Evolutionary conservation across 352 stramenopile genomes (phyloP), one percentile per base, ranked within the genome.

Genomic region (Salisapilia sapeloensis): DNA sequence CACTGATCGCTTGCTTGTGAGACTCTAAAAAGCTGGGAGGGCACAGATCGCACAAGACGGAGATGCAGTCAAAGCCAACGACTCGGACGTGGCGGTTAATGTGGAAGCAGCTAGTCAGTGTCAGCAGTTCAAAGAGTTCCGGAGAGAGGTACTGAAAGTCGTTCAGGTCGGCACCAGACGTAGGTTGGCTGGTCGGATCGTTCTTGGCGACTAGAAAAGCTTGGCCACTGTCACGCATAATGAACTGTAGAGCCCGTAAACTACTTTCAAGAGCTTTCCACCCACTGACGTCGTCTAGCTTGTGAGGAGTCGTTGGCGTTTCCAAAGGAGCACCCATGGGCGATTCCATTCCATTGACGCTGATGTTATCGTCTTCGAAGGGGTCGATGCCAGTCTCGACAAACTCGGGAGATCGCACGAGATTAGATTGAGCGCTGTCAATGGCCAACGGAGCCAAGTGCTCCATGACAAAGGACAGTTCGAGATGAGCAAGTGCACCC

Each of bases 221-320:
- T 12, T 56, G 53, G 11, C 87, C 66, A 15, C 75, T 90, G 16
- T 69, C 76, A 19, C 80, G 63, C 12, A 93, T 56, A 11, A 90
- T 62, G 46, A 65, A 84, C 41, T 93, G 90, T 38, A 93, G 50
- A 12, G 75, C 78, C 39, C 76, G 70, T 2, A 93, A 43, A 5
- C 64, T 92, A n/a, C 83, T 97, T 53, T 97, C 92, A 4, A 97
- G 62, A 2, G 84, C 79, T 48, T 96, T 96, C 90, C 91, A 98
- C 19, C 93, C 91, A 31, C 85, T 96, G 3, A 95, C 96, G 46
- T 98, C 91, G 44, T 98, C 91, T 33, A 97, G 60, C 11, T 80
- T 49, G 29, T 84, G 76, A 42, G 61, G 84, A 29, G 57, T 87
- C 37, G 52, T 87, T 6, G 63, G 74, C 24, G 60, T 87, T 20